phyloP scores from a whole-genome alignment of 108 stramenopile species.

The Conticribra guillardii region DNA sequence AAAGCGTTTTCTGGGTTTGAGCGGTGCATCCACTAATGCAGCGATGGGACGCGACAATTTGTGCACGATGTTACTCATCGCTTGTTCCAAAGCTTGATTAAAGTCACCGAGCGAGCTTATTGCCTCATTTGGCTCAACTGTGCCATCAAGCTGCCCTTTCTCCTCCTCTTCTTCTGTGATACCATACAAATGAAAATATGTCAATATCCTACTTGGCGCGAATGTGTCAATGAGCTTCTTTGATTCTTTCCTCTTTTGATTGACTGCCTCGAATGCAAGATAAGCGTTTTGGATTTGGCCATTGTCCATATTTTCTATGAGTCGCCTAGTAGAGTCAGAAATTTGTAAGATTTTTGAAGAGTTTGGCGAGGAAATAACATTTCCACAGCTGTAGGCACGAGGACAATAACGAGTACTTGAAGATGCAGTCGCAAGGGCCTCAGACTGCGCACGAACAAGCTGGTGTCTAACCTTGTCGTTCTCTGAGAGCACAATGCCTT shows the following conservation, averaged over 20 bases:
- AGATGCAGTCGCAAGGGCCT: too few species aligned
- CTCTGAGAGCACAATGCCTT: too few species aligned
- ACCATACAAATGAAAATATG: not conserved
- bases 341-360: not conserved
- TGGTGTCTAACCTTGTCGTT: too few species aligned
- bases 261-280: conserved; percentile 3
- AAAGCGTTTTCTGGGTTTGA: not conserved
- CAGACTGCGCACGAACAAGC: too few species aligned
- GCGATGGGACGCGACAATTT: not conserved
- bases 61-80: not conserved
- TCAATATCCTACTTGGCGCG: not conserved
- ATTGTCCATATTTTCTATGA: conserved; percentile 15
- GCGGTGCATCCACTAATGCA: not conserved
- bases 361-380: too few species aligned
- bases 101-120: too few species aligned
- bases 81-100: not conserved
- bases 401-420: too few species aligned
- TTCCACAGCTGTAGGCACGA: too few species aligned
- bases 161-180: not conserved
- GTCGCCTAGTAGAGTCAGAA: conserved; percentile 1
- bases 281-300: conserved; percentile 4
- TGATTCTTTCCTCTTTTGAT: not conserved
- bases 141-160: not conserved
- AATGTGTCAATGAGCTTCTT: not conserved
- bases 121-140: not conserved